A percentile compares a stretch with the other conserved stretches of the same genome.
Evolutionary conservation across 2,329 filamentous ascomycete genomes (phyloP).

Genomic region (Curvularia spicifera): DNA sequence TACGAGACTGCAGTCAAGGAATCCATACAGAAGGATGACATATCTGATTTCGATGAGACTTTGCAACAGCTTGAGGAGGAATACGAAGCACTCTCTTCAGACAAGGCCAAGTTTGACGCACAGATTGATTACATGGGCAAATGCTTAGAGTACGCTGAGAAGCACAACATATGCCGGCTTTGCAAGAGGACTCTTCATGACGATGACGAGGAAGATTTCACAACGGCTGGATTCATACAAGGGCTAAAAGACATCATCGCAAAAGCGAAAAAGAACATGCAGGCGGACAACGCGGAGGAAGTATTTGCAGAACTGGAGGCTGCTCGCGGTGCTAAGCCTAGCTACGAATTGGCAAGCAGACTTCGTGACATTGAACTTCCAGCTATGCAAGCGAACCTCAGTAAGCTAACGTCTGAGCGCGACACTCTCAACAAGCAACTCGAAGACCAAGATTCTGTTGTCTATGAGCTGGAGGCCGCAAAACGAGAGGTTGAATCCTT

Average conservation of each 20-base stretch:
- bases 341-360: slow-evolving; percentile 77
- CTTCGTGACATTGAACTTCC: slow-evolving; percentile 74
- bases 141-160: slow-evolving; percentile 69
- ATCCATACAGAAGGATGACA: slow-evolving; percentile 49
- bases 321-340: slow-evolving; percentile 61
- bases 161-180: slow-evolving; percentile 75
- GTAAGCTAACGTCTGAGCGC: slow-evolving; percentile 54
- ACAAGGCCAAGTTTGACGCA: slow-evolving; percentile 72
- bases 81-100: slow-evolving; percentile 62
- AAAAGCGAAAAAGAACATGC: slow-evolving; percentile 61
- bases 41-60: slow-evolving; percentile 58
- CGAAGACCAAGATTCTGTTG: slow-evolving; percentile 70
- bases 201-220: slow-evolving; percentile 61
- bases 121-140: slow-evolving; percentile 74
- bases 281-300: slow-evolving; percentile 67
- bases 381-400: slow-evolving; percentile 67
- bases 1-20: slow-evolving; percentile 69
- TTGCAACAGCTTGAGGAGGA: slow-evolving; percentile 59
- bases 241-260: slow-evolving; percentile 67
- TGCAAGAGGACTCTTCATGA: slow-evolving; percentile 73
- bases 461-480: slow-evolving; percentile 67
- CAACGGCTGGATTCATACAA: slow-evolving; percentile 63
- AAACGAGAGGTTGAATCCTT: slow-evolving; percentile 78
- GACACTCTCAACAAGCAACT: slow-evolving; percentile 50
- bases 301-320: slow-evolving; percentile 65